A percentile compares a stretch with the other conserved stretches of the same genome.
Evolutionary conservation across 2,329 filamentous ascomycete genomes (phyloP).

Genomic region (Fusarium clavum): DNA sequence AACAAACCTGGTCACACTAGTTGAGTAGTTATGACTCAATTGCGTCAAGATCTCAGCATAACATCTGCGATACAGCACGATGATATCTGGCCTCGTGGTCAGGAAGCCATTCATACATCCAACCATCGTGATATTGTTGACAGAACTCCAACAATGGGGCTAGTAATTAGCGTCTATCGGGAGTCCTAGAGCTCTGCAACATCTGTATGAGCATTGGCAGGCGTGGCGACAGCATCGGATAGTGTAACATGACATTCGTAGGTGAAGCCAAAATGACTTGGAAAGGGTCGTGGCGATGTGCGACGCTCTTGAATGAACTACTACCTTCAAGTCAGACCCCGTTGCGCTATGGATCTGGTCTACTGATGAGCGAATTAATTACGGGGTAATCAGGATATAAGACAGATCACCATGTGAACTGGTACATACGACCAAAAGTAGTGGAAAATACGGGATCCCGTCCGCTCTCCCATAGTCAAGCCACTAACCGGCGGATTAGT

Average conservation of each 20-base stretch:
- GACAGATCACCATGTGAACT: rapidly evolving
- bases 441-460: conserved; percentile 28
- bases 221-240: background rate
- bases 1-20: background rate
- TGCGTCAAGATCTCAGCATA: background rate
- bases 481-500: background rate
- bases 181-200: background rate
- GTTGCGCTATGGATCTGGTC: background rate
- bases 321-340: background rate
- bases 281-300: background rate
- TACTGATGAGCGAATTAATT: background rate
- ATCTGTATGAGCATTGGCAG: background rate
- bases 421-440: conserved; percentile 25
- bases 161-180: background rate
- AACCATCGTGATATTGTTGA: background rate
- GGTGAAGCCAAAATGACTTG: background rate
- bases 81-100: background rate
- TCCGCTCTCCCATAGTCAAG: background rate
- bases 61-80: background rate
- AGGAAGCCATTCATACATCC: background rate
- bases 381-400: rapidly evolving
- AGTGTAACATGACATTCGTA: background rate
- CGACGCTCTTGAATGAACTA: background rate
- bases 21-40: background rate
- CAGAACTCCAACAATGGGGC: too few relatives aligned